These are phyloP conservation scores for Lenwebbia sp. DNA, from an alignment of 345 rosid species.

Conservation along the genomic window DNA sequence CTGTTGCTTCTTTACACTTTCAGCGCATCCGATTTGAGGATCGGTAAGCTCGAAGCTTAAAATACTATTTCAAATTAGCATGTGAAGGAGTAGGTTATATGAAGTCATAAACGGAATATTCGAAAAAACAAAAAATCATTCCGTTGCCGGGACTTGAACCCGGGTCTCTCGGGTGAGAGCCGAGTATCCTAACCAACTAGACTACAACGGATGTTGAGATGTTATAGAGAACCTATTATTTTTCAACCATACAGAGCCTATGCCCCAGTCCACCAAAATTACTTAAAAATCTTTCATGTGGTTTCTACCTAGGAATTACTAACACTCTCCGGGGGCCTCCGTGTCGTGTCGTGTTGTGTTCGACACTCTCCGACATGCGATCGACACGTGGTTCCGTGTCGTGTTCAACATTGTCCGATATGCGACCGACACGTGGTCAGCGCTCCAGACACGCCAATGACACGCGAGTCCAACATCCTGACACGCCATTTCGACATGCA, in stretches of 20 bases:
- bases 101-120: background rate
- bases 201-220: slow-evolving; percentile 22
- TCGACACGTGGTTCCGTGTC: too few relatives aligned
- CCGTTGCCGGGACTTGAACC: slow-evolving; percentile 35
- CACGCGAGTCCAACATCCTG: too few relatives aligned
- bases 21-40: background rate
- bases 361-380: too few relatives aligned
- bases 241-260: background rate
- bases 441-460: too few relatives aligned
- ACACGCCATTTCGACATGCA: too few relatives aligned
- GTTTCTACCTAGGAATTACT: too few relatives aligned
- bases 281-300: too few relatives aligned
- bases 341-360: too few relatives aligned
- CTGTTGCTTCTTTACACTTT: background rate
- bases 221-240: rapidly evolving
- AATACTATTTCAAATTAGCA: background rate
- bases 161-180: slow-evolving; percentile 43
- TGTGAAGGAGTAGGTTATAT: background rate
- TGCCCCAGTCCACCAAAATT: too few relatives aligned
- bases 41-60: background rate
- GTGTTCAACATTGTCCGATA: too few relatives aligned
- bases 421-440: too few relatives aligned
- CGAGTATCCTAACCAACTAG: slow-evolving; percentile 40
- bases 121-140: background rate
- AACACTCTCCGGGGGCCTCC: too few relatives aligned